These are phyloP conservation scores for Candida nanaspora DNA, from an alignment of 805 yeast genomes.

Conservation along the genomic window DNA sequence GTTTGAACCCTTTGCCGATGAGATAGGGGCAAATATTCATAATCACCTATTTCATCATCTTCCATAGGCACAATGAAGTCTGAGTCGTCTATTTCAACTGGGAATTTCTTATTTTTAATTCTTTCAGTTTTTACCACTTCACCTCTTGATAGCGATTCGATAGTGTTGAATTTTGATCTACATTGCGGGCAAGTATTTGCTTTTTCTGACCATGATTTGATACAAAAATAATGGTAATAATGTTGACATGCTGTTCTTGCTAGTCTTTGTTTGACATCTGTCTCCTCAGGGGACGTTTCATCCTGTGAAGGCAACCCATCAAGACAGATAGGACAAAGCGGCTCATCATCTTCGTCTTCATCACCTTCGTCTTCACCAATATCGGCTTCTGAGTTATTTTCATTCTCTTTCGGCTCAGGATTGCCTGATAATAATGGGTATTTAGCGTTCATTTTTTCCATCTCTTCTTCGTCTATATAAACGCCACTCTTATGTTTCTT, in stretches of 20 bases:
- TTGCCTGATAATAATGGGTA: background rate
- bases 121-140: slow-evolving; percentile 11
- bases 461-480: background rate
- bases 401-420: background rate
- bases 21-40: background rate
- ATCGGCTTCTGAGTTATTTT: background rate
- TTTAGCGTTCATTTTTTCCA: background rate
- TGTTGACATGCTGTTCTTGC: slow-evolving; percentile 25
- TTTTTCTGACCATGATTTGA: slow-evolving; percentile 27
- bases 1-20: background rate
- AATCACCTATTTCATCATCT: slow-evolving; percentile 4
- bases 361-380: background rate
- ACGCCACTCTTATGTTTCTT: background rate
- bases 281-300: slow-evolving; percentile 9
- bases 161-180: slow-evolving; percentile 15
- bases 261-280: slow-evolving; percentile 17
- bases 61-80: slow-evolving; percentile 7
- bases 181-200: slow-evolving; percentile 31
- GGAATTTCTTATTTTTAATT: slow-evolving; percentile 16
- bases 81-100: slow-evolving; percentile 16
- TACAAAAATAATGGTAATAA: slow-evolving; percentile 27
- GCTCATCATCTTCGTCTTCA: slow-evolving; percentile 3
- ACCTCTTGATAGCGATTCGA: slow-evolving; percentile 13
- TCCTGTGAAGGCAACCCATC: slow-evolving; percentile 17
- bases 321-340: slow-evolving; percentile 25